Conservation (phyloP, 169 alveolate species). For the Plasmodium cynomolgi region DNA sequence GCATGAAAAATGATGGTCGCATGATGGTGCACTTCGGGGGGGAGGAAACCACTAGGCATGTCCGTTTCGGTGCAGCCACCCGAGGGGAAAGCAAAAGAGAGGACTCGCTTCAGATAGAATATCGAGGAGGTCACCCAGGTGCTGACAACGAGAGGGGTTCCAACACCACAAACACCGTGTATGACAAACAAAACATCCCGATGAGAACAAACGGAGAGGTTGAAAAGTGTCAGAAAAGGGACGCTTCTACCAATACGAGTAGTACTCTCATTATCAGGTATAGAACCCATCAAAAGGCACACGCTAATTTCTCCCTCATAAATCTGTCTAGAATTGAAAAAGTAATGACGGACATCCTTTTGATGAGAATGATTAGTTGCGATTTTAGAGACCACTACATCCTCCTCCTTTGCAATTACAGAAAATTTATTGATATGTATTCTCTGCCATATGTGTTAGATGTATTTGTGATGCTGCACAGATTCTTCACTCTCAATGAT, state of each 20-base stretch:
- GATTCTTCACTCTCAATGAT: slow-evolving; percentile 27
- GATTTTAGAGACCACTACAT: slow-evolving; percentile 53
- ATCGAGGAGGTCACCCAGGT: background rate
- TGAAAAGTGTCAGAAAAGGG: background rate
- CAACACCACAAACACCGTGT: background rate
- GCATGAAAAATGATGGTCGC: background rate
- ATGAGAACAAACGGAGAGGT: background rate
- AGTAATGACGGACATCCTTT: slow-evolving; percentile 27
- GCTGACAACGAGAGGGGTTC: background rate
- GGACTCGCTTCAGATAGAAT: background rate
- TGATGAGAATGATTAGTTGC: slow-evolving; percentile 70
- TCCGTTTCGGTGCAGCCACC: background rate
- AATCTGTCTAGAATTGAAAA: slow-evolving; percentile 61
- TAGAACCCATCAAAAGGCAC: slow-evolving; percentile 6
- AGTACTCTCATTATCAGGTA: slow-evolving; percentile 2
- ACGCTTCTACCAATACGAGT: background rate
- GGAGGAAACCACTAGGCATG: background rate
- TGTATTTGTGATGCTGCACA: slow-evolving; percentile 27
- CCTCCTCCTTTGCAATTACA: slow-evolving; percentile 54
- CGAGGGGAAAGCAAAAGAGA: background rate
- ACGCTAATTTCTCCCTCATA: slow-evolving; percentile 30
- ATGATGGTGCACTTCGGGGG: background rate
- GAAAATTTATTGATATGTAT: slow-evolving; percentile 74
- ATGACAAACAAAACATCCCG: background rate
- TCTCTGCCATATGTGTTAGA: slow-evolving; percentile 66